Evolutionary conservation across 306 rosid species (phyloP), one percentile per base, ranked within the genome.

Genomic region (Corylus heterophylla): DNA sequence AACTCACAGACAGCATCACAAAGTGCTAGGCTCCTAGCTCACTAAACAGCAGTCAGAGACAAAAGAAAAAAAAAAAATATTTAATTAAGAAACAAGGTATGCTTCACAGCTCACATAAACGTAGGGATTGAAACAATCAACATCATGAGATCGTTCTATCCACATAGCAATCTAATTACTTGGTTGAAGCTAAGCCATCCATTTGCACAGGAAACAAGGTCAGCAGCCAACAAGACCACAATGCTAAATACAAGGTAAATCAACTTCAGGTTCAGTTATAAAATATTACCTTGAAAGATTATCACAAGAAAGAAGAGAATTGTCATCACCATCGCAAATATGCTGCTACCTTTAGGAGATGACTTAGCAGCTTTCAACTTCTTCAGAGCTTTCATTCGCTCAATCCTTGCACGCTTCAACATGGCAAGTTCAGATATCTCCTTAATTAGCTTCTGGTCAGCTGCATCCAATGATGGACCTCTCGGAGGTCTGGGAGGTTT

Each of bases 401-500:
- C 97, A 12, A 78, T 54, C 87, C 98, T 89, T 8, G 97, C 93
- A 14, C 94, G 96, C 78, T 91, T 95, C 85, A 92, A 74, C 94
- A 87, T 82, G 71, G 99, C 98, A 80, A 91, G 85, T 72, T 88
- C 93, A 18, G 96, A 78, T 61, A 95, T 86, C 83, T 95, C 99
- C 88, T 84, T 90, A 63, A 93, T 85, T 49, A 95, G 79, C 88
- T 91, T 95, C 29, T 79, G 87, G 59, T 95, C 98, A 7, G 97
- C 93, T 1, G 90, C 97, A 81, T 95, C 98, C 81, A 95, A 35
- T 2, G 98, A 89, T 2, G 97, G 97, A 35, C 91, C 92, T 75
- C 80, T 88, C 4, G 98, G 98, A 71, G 98, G 94, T 68, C 99
- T 91, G n/a, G 99, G 99, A 71, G 99, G 99, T 70, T 89, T 95